Evolutionary conservation across 2,329 filamentous ascomycete genomes (phyloP).

Genomic region (Colletotrichum viniferum): DNA sequence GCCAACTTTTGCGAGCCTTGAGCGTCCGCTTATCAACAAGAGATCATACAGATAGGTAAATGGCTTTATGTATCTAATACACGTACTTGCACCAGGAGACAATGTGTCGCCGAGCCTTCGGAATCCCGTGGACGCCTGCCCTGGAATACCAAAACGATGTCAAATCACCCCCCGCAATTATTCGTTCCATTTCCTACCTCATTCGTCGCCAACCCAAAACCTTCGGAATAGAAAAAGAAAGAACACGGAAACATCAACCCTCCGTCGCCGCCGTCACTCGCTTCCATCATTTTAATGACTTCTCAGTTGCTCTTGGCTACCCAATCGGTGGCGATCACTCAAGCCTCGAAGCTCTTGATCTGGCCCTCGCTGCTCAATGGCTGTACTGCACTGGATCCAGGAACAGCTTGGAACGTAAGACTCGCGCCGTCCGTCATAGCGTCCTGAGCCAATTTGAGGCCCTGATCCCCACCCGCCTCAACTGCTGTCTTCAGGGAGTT

Average conservation of each 20-base stretch:
- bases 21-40: background rate
- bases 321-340: slow-evolving; percentile 19
- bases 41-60: background rate
- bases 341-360: slow-evolving; percentile 64
- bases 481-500: slow-evolving; percentile 68
- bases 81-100: slow-evolving; percentile 3
- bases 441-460: slow-evolving; percentile 51
- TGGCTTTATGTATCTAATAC: slow-evolving; percentile 5
- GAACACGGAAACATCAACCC: background rate
- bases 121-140: slow-evolving; percentile 13
- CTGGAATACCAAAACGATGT: background rate
- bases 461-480: slow-evolving; percentile 53
- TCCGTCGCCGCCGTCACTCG: background rate
- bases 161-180: slow-evolving; percentile 11
- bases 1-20: background rate
- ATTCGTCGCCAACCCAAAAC: slow-evolving; percentile 6
- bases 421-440: slow-evolving; percentile 52
- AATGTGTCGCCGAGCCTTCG: background rate
- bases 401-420: slow-evolving; percentile 56
- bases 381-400: slow-evolving; percentile 50
- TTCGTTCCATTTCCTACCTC: slow-evolving; percentile 9
- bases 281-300: background rate
- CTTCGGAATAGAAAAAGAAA: background rate
- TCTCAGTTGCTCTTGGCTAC: background rate
- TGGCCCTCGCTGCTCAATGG: slow-evolving; percentile 60